phyloP scores from a whole-genome alignment of 192 early-diverging fungal species.

The Backusella macrospora region DNA sequence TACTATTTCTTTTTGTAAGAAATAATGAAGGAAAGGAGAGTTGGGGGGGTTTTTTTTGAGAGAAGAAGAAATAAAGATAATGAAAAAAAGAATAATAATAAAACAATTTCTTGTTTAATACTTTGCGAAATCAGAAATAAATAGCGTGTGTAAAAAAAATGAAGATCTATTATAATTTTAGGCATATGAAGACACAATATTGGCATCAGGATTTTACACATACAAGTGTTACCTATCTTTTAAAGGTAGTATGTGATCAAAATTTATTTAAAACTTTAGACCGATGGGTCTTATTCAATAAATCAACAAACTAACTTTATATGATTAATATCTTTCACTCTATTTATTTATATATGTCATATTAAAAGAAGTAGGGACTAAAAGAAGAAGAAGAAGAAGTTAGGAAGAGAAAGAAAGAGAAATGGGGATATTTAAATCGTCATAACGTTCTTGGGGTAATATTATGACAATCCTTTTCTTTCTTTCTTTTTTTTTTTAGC shows the following conservation, averaged over 20 bases:
- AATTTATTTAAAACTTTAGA: too few species aligned
- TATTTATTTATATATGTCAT: too few species aligned
- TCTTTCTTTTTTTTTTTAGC: too few species aligned
- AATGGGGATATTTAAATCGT: too few species aligned
- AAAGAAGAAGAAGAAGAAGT: too few species aligned
- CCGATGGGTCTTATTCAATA: not conserved
- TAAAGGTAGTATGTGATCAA: not conserved
- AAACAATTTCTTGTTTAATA: not conserved
- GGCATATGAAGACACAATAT: not conserved
- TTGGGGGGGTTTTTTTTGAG: not conserved
- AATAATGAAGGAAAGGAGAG: not conserved
- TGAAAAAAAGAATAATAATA: not conserved
- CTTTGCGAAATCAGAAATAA: not conserved
- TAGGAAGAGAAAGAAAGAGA: too few species aligned
- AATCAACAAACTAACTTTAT: not conserved
- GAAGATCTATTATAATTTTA: not conserved
- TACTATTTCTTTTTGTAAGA: not conserved
- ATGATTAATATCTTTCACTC: too few species aligned
- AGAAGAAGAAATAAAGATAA: not conserved
- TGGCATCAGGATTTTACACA: constrained; percentile 1
- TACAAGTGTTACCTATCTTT: not conserved
- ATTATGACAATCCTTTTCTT: too few species aligned
- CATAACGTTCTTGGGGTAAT: too few species aligned
- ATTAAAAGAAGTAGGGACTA: too few species aligned
- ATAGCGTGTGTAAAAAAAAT: not conserved